phyloP scores from a whole-genome alignment of 2,329 filamentous ascomycete genomes.

The Geosmithia morbida region DNA sequence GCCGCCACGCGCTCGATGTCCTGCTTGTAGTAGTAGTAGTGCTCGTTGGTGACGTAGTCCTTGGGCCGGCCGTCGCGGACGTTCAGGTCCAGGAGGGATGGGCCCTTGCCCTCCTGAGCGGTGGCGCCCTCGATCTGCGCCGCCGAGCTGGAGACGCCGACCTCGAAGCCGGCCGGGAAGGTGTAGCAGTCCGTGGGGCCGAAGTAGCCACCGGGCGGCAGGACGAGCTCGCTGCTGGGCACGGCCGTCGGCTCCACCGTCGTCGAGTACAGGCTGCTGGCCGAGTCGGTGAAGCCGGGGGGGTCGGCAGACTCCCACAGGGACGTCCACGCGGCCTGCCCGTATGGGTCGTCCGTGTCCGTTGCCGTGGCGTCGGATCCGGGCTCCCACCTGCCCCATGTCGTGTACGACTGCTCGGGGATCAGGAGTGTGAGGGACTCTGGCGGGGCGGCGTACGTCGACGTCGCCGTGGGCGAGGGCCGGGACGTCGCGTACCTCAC shows the following conservation, averaged over 20 bases:
- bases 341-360: slow-evolving; percentile 14
- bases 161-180: slow-evolving; percentile 31
- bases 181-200: slow-evolving; percentile 30
- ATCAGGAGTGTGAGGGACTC: slow-evolving; percentile 11
- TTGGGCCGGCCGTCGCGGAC: slow-evolving; percentile 10
- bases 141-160: slow-evolving; percentile 33
- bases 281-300: slow-evolving; percentile 16
- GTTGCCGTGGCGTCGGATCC: slow-evolving; percentile 11
- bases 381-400: slow-evolving; percentile 19
- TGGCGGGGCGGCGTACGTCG: slow-evolving; percentile 13
- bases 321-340: slow-evolving; percentile 15
- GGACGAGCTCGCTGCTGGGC: slow-evolving; percentile 35
- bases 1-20: slow-evolving; percentile 36
- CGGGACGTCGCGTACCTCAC: slow-evolving; percentile 15
- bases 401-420: slow-evolving; percentile 14
- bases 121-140: slow-evolving; percentile 30
- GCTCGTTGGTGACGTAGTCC: slow-evolving; percentile 26
- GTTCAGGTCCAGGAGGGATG: slow-evolving; percentile 26
- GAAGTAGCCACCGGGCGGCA: slow-evolving; percentile 38
- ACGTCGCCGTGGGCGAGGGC: slow-evolving; percentile 13
- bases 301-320: slow-evolving; percentile 17
- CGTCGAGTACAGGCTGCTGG: slow-evolving; percentile 16
- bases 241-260: slow-evolving; percentile 41
- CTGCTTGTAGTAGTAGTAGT: slow-evolving; percentile 42
- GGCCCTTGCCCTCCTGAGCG: slow-evolving; percentile 25